A percentile compares a stretch with the other conserved stretches of the same genome.
Conservation (phyloP, 2,329 filamentous ascomycete genomes). For the Nemania serpens region DNA sequence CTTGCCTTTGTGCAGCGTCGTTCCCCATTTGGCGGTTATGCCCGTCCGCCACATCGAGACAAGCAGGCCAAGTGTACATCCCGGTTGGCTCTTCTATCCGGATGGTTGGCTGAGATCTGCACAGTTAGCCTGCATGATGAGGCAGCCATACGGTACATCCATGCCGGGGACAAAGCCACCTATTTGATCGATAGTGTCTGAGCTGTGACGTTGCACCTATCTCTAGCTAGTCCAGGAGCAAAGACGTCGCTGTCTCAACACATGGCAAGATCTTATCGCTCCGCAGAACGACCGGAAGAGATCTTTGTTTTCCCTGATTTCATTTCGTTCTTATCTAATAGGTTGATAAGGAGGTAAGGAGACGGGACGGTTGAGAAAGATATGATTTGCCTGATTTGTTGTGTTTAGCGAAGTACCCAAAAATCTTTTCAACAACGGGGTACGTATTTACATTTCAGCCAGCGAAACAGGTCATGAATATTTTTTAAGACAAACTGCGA, state of each 20-base stretch:
- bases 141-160: conserved; percentile 1
- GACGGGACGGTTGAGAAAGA: too few relatives aligned
- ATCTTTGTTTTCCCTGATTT: conserved; percentile 4
- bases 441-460: conserved; percentile 6
- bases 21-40: conserved; percentile 22
- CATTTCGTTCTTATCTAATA: neutral
- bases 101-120: conserved; percentile 18
- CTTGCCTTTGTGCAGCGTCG: conserved; percentile 9
- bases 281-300: neutral
- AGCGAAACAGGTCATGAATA: conserved; percentile 16
- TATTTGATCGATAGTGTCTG: conserved; percentile 3
- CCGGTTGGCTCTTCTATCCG: conserved; percentile 23
- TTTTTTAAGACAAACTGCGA: neutral
- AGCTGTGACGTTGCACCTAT: conserved; percentile 21
- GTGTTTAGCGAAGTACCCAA: neutral
- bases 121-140: conserved; percentile 14
- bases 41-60: conserved; percentile 27
- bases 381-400: neutral
- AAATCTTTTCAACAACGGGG: neutral
- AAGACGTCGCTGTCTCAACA: conserved; percentile 2
- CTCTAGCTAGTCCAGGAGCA: neutral
- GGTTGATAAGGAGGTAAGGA: too few relatives aligned
- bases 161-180: conserved; percentile 11
- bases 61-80: conserved; percentile 30
- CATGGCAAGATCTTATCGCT: conserved; percentile 9